Evolutionary conservation across 2,329 filamentous ascomycete genomes (phyloP), one percentile per base, ranked within the genome.

Genomic region (Microdochium bolleyi): DNA sequence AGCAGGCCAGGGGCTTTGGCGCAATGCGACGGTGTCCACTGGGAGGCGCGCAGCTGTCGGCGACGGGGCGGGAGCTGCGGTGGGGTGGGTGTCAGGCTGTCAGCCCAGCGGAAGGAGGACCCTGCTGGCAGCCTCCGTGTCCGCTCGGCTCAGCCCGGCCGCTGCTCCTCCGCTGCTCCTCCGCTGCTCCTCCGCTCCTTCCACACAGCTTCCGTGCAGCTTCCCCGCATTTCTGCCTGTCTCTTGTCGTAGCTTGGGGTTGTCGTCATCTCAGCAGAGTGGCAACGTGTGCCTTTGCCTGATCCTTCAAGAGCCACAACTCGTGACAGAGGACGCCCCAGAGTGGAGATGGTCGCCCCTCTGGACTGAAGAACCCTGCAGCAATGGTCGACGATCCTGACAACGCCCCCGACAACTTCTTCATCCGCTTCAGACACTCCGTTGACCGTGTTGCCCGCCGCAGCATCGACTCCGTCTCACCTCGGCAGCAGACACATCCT

Each of bases 401-500:
- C 14, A 14, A 34, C 14, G 30, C 30, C 30, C 30, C 21, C 25
- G 60, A 56, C 48, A 71, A 72, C 52, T 62, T 64, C n/a, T 73
- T 73, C 56, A 57, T 73, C 38, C 67, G 67, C 53, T 72, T 70
- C 60, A 73, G 69, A 57, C 66, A 71, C 52, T 64, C 69, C 53
- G 65, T 75, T 53, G 69, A 75, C 57, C 57, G 59, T 46, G 67
- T 65, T 52, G 61, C 75, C 54, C 62, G 64, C 38, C 61, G 66
- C 22, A 64, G 63, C 14, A 56, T 67, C 46, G 60, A 65, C 25
- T 56, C 57, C 51, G 24, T 49, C 61, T 21, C 49, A 66, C 22
- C 55, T 66, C 30, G 61, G 63, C 51, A 51, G 61, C 25, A 9
- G 24, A 19, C 21, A 30, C n/a, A n/a, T n/a, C n/a, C n/a, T n/a